phyloP scores from a whole-genome alignment of 768 basidiomycete genomes.

The Lactarius tabidus region DNA sequence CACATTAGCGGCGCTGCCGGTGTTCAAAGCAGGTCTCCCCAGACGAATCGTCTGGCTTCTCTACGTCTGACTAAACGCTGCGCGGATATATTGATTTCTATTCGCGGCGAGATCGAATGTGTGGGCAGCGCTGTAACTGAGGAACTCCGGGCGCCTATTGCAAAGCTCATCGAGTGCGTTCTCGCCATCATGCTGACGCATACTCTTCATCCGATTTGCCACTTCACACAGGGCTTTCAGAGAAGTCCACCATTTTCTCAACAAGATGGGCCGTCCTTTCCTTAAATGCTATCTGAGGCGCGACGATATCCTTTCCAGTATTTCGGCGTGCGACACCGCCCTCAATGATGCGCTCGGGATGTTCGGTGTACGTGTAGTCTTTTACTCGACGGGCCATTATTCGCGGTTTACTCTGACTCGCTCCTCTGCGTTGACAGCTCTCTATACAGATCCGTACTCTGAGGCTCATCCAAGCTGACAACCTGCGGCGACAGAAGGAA shows the following conservation, averaged over 20 bases:
- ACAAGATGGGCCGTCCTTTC: constrained; percentile 65
- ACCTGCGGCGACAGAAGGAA: constrained; percentile 36
- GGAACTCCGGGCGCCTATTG: constrained; percentile 50
- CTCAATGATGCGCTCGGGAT: constrained; percentile 53
- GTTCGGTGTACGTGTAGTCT: constrained; percentile 43
- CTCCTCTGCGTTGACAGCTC: constrained; percentile 32
- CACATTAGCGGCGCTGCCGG: neutral
- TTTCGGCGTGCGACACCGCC: constrained; percentile 48
- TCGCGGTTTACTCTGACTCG: neutral
- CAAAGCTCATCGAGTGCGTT: constrained; percentile 48
- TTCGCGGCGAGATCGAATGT: constrained; percentile 57
- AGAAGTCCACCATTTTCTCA: constrained; percentile 47
- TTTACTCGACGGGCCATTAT: neutral
- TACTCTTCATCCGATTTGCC: constrained; percentile 2
- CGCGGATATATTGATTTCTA: constrained; percentile 59
- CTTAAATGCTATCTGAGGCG: constrained; percentile 73
- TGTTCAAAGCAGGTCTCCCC: neutral
- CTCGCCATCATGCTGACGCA: neutral
- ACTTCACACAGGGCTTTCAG: constrained; percentile 39
- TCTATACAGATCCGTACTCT: constrained; percentile 53
- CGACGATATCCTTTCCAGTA: constrained; percentile 57
- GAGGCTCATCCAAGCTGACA: constrained; percentile 44
- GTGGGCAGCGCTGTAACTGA: constrained; percentile 48
- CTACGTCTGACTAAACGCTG: constrained; percentile 70
- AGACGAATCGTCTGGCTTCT: constrained; percentile 68